A percentile compares a stretch with the other conserved stretches of the same genome.
phyloP scores from a whole-genome alignment of 176 grass and related monocot genomes.

The Cenchrus americanus region DNA sequence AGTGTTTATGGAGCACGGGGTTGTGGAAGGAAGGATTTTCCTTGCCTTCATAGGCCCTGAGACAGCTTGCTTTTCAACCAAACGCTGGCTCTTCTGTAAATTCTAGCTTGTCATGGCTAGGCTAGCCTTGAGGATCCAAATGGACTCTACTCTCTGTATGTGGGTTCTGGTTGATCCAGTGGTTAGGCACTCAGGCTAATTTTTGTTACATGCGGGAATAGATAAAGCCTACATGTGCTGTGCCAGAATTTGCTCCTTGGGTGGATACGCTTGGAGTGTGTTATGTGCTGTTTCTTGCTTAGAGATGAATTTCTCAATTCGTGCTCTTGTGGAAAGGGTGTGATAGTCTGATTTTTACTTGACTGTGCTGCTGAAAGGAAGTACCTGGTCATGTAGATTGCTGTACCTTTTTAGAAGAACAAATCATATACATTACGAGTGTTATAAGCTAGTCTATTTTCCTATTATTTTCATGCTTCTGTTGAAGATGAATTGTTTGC shows the following conservation, averaged over 20 bases:
- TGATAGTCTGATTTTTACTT: not conserved
- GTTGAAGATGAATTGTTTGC: not conserved
- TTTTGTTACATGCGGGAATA: slow-evolving; percentile 25
- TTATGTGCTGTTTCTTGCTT: slow-evolving; percentile 5
- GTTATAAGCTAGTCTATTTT: not conserved
- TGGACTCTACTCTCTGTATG: not conserved
- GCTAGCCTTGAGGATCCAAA: too few relatives aligned
- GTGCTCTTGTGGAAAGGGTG: not conserved
- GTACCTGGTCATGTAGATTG: not conserved
- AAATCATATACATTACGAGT: not conserved
- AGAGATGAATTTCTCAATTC: not conserved
- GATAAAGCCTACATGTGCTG: not conserved
- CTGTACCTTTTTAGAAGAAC: not conserved
- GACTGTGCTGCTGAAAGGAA: not conserved
- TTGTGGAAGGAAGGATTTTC: too few relatives aligned
- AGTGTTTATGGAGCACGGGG: not conserved
- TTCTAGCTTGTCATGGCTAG: too few relatives aligned
- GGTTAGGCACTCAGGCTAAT: not conserved
- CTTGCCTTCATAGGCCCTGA: too few relatives aligned
- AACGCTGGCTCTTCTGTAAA: too few relatives aligned
- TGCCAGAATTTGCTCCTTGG: not conserved
- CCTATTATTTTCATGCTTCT: not conserved
- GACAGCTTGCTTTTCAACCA: too few relatives aligned
- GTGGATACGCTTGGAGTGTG: not conserved
- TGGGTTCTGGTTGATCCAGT: not conserved